phyloP scores from a whole-genome alignment of 192 early-diverging fungal species.

The Podila epigama region DNA sequence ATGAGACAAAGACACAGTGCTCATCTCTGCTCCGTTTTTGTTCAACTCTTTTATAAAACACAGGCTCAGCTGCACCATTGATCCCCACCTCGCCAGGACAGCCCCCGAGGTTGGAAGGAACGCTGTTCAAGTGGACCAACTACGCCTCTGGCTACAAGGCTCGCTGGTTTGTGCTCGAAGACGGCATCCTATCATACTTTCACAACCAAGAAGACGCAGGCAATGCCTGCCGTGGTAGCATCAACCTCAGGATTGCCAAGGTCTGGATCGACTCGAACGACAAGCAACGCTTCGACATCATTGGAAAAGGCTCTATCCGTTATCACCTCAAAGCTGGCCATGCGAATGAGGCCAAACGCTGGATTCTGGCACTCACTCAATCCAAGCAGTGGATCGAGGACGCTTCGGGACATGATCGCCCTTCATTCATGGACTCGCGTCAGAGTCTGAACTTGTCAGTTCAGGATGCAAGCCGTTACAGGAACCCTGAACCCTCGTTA shows the following conservation, averaged over 20 bases:
- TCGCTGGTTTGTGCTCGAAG: conserved; percentile 83
- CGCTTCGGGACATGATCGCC: conserved; percentile 36
- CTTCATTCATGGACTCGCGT: conserved; percentile 35
- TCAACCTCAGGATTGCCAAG: conserved; percentile 75
- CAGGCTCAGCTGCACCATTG: conserved; percentile 58
- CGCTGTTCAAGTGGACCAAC: conserved; percentile 88
- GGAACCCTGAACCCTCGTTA: background rate
- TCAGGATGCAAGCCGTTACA: conserved; percentile 12
- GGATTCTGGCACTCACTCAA: conserved; percentile 81
- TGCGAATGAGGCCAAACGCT: conserved; percentile 79
- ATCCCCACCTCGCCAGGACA: conserved; percentile 60
- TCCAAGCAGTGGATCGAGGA: conserved; percentile 76
- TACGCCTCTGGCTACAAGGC: conserved; percentile 82
- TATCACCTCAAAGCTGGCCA: conserved; percentile 74
- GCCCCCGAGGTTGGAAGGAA: conserved; percentile 68
- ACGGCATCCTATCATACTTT: conserved; percentile 84
- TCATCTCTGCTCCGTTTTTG: background rate
- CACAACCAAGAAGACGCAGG: conserved; percentile 80
- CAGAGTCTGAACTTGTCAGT: conserved; percentile 11
- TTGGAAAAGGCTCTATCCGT: conserved; percentile 77
- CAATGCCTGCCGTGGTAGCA: conserved; percentile 79
- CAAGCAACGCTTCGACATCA: conserved; percentile 77
- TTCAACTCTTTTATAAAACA: conserved; percentile 11
- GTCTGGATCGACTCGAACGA: conserved; percentile 69
- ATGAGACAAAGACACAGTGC: no score